Conservation (phyloP, 75 land plant genomes). For the Pseudotsuga menziesii region DNA sequence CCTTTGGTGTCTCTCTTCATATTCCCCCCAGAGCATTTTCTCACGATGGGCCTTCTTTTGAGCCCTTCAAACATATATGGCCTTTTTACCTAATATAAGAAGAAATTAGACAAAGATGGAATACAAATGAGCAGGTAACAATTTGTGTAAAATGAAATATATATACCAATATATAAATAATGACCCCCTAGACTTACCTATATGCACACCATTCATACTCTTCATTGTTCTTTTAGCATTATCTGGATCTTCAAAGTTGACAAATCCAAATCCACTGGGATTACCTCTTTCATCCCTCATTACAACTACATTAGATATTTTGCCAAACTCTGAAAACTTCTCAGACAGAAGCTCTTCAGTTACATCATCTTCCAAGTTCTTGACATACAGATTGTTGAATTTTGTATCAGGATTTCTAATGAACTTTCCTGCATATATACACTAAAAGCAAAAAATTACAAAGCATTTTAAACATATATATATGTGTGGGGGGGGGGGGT, state of each 20-base stretch:
- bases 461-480: not conserved
- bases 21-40: conserved; percentile 38
- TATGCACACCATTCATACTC: conserved; percentile 43
- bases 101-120: too few relatives aligned
- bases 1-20: conserved; percentile 52
- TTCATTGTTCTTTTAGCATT: conserved; percentile 54
- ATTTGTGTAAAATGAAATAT: not conserved
- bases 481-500: too few relatives aligned
- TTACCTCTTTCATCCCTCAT: conserved; percentile 52
- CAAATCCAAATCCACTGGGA: conserved; percentile 73
- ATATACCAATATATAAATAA: not conserved
- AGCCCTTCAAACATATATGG: conserved; percentile 57
- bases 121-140: not conserved
- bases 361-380: conserved; percentile 28
- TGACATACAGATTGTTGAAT: too few relatives aligned
- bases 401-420: conserved; percentile 29
- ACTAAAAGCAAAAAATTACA: not conserved
- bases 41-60: conserved; percentile 59
- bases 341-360: conserved; percentile 40
- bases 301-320: conserved; percentile 36
- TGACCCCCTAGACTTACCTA: conserved; percentile 29
- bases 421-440: conserved; percentile 52
- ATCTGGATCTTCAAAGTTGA: conserved; percentile 55
- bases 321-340: conserved; percentile 57
- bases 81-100: conserved; percentile 34